Conservation (phyloP, 176 grass and related monocot genomes). For the Eremochloa ophiuroides region DNA sequence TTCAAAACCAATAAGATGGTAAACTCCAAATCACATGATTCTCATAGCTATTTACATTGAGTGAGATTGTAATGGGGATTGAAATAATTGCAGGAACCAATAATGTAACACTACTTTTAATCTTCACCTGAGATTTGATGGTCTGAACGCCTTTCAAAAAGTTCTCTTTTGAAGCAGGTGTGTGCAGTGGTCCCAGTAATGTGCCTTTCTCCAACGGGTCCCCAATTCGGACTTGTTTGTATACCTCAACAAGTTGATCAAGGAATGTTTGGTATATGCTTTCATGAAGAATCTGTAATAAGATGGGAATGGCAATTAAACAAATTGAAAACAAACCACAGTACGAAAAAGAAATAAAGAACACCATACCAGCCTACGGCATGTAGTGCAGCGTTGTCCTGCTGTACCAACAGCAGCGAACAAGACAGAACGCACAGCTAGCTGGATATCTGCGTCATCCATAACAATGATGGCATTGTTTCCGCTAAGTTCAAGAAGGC, state of each 20-base stretch:
- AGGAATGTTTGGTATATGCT: conserved; percentile 83
- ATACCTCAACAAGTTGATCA: conserved; percentile 89
- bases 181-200: conserved; percentile 87
- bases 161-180: conserved; percentile 74
- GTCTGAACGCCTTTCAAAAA: conserved; percentile 79
- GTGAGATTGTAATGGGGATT: neutral
- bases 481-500: conserved; percentile 96
- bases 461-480: conserved; percentile 99
- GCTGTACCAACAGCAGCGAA: conserved; percentile 99
- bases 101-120: conserved; percentile 5
- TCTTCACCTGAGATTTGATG: conserved; percentile 81
- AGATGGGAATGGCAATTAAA: conserved; percentile 14
- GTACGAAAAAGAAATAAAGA: neutral
- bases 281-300: conserved; percentile 83
- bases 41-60: neutral
- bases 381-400: conserved; percentile 96
- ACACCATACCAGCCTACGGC: conserved; percentile 81
- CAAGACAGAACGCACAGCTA: conserved; percentile 91
- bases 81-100: conserved; percentile 1
- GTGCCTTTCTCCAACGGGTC: conserved; percentile 93
- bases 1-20: neutral
- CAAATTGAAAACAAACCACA: conserved; percentile 7
- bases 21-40: conserved; percentile 18
- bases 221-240: conserved; percentile 96
- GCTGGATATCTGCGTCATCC: conserved; percentile 96